These are phyloP conservation scores for Pseudocercospora ulei DNA, from an alignment of 2,329 filamentous ascomycete species.

Conservation along the genomic window DNA sequence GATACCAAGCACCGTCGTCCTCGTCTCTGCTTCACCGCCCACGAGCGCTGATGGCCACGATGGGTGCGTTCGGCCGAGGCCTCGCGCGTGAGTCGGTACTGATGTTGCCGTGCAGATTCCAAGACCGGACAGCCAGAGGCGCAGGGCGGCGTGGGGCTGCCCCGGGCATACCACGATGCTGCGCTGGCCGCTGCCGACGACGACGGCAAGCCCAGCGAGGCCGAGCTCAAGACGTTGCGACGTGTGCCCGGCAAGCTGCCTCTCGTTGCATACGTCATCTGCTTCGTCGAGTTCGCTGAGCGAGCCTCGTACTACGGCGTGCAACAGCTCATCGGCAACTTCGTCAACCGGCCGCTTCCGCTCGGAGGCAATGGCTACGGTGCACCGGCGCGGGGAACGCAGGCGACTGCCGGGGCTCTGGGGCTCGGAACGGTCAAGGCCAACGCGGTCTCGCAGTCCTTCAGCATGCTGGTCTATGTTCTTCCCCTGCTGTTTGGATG, in stretches of 20 bases:
- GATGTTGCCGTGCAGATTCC: neutral
- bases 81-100: neutral
- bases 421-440: constrained; percentile 62
- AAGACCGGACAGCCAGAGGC: constrained; percentile 8
- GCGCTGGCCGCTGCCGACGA: constrained; percentile 16
- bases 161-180: constrained; percentile 16
- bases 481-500: constrained; percentile 45
- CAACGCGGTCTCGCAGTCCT: constrained; percentile 47
- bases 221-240: constrained; percentile 38
- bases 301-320: constrained; percentile 40
- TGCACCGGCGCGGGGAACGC: constrained; percentile 36
- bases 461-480: constrained; percentile 49
- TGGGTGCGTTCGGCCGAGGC: neutral
- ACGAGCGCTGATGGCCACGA: too few relatives aligned
- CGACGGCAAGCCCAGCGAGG: constrained; percentile 35
- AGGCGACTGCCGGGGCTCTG: constrained; percentile 44
- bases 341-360: constrained; percentile 35
- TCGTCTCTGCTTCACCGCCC: too few relatives aligned
- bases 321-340: constrained; percentile 43
- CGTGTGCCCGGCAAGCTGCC: constrained; percentile 39
- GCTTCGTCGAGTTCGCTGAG: constrained; percentile 43
- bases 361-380: constrained; percentile 19
- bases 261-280: constrained; percentile 30
- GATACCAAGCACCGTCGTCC: too few relatives aligned
- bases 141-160: constrained; percentile 9